These are phyloP conservation scores for Peronospora farinosa DNA, from an alignment of 352 stramenopile species.

Conservation along the genomic window DNA sequence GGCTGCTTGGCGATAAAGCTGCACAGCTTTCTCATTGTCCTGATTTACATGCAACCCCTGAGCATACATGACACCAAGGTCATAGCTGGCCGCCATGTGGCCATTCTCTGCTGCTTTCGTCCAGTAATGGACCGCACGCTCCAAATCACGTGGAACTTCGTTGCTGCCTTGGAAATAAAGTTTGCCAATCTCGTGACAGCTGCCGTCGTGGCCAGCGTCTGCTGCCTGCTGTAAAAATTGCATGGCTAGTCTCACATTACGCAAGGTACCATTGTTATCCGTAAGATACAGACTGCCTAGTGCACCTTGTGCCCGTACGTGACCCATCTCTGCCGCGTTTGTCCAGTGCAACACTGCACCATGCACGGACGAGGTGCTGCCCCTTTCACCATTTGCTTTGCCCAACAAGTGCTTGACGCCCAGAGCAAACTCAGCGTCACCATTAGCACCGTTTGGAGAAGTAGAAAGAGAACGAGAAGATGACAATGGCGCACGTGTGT, in stretches of 20 bases:
- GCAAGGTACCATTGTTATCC: conserved; percentile 42
- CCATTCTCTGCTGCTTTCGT: conserved; percentile 44
- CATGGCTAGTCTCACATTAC: conserved; percentile 40
- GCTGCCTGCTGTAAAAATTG: conserved; percentile 61
- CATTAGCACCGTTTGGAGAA: conserved; percentile 8
- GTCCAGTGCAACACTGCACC: conserved; percentile 71
- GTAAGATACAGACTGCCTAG: conserved; percentile 66
- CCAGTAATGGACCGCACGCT: conserved; percentile 59
- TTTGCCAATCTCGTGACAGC: conserved; percentile 71
- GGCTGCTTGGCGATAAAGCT: conserved; percentile 53
- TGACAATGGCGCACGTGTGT: conserved; percentile 1
- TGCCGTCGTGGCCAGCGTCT: conserved; percentile 57
- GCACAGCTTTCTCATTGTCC: conserved; percentile 49
- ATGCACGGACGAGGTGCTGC: conserved; percentile 36
- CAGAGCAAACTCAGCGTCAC: conserved; percentile 50
- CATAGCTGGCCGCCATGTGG: conserved; percentile 69
- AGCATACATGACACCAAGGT: conserved; percentile 71
- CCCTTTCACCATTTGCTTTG: conserved; percentile 28
- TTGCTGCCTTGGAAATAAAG: conserved; percentile 55
- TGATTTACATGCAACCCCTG: conserved; percentile 55
- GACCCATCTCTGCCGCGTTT: conserved; percentile 60
- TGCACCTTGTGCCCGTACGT: conserved; percentile 63
- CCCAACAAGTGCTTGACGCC: conserved; percentile 56
- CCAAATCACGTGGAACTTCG: conserved; percentile 26
- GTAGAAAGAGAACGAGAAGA: conserved; percentile 7